A percentile compares a stretch with the other conserved stretches of the same genome.
Evolutionary conservation across 805 yeast species (phyloP).

Genomic region (Wickerhamiella australiensis): DNA sequence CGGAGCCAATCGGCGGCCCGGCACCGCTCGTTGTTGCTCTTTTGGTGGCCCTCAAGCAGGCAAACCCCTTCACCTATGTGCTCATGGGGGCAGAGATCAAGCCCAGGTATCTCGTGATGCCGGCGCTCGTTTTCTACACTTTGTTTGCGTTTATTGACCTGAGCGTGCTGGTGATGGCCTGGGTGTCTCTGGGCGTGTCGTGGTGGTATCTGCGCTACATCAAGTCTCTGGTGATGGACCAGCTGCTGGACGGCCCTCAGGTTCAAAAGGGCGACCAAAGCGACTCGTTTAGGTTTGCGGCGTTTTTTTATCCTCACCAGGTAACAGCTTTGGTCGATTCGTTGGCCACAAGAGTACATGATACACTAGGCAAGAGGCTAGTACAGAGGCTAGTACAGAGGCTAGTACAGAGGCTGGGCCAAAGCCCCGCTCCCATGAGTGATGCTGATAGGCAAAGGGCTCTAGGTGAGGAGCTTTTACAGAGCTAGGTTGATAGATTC

Average conservation of each 20-base stretch:
- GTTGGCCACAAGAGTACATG: background rate
- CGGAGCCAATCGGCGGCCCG: slow-evolving; percentile 34
- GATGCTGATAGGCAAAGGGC: slow-evolving; percentile 3
- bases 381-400: background rate
- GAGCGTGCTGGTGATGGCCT: slow-evolving; percentile 19
- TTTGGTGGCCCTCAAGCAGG: slow-evolving; percentile 49
- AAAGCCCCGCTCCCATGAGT: background rate
- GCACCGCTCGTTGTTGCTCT: slow-evolving; percentile 43
- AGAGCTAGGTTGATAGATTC: no score
- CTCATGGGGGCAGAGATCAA: slow-evolving; percentile 35
- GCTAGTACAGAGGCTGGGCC: slow-evolving; percentile 2
- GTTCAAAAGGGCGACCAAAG: slow-evolving; percentile 66
- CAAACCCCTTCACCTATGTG: slow-evolving; percentile 45
- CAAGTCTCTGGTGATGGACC: slow-evolving; percentile 32
- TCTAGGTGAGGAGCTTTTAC: background rate
- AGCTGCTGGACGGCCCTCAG: slow-evolving; percentile 11
- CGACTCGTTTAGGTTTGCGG: slow-evolving; percentile 69
- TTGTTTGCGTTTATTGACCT: background rate
- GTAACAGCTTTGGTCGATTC: slow-evolving; percentile 7
- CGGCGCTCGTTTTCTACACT: slow-evolving; percentile 18
- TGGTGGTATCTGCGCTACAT: slow-evolving; percentile 70
- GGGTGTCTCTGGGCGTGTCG: slow-evolving; percentile 43
- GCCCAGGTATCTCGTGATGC: slow-evolving; percentile 24
- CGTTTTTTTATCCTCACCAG: slow-evolving; percentile 41
- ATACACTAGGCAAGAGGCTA: background rate